Percentiles rank a stretch among this genome's conserved stretches.
Conservation (phyloP, 768 basidiomycete genomes). For the Leucocoprinus sp. region DNA sequence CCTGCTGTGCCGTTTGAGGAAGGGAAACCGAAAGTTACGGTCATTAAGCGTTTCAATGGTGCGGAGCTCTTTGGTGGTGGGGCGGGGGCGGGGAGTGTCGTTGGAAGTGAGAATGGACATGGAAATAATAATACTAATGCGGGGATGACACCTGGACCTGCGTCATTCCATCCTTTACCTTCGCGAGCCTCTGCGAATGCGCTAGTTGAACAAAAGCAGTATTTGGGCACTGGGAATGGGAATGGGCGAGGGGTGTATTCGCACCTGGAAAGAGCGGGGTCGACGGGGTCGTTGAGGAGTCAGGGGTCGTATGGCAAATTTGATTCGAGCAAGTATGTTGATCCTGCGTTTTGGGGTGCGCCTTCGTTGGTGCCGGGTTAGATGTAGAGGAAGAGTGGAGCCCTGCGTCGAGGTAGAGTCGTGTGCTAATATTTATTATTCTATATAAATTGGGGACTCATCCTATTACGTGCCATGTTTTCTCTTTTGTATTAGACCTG, state of each 20-base stretch:
- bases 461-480: neutral
- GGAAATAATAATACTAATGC: conserved; percentile 1
- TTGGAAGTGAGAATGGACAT: neutral
- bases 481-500: no score
- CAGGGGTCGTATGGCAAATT: conserved; percentile 9
- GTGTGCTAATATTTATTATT: neutral
- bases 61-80: neutral
- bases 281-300: conserved; percentile 13
- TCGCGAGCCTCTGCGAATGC: neutral
- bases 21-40: neutral
- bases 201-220: no score
- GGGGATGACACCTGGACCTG: conserved; percentile 8
- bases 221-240: no score
- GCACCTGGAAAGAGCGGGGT: conserved; percentile 6
- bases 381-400: neutral
- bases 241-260: neutral
- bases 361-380: neutral
- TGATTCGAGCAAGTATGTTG: conserved; percentile 12
- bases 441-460: no score
- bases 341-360: conserved; percentile 13
- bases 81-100: neutral
- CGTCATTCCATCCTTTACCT: conserved; percentile 3
- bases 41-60: neutral
- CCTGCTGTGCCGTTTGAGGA: neutral
- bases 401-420: conserved; percentile 2